Conservation (phyloP, 2,329 filamentous ascomycete species). For the Trichophyton benhamiae region DNA sequence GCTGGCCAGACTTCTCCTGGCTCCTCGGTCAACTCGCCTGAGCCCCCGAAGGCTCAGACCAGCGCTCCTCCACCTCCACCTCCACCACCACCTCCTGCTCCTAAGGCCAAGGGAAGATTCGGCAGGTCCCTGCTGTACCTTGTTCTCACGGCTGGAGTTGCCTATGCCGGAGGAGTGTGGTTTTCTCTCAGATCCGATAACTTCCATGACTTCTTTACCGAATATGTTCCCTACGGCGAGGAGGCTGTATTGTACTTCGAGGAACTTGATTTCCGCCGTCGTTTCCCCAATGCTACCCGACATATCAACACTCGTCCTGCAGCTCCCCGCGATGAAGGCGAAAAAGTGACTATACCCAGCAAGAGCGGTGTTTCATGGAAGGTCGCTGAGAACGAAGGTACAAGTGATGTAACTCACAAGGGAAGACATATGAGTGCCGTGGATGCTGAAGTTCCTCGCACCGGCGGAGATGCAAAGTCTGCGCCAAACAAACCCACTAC, state of each 20-base stretch:
- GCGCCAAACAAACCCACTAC: conserved; percentile 20
- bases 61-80: conserved; percentile 28
- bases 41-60: conserved; percentile 19
- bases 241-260: conserved; percentile 91
- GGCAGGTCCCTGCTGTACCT: conserved; percentile 66
- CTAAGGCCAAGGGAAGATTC: conserved; percentile 53
- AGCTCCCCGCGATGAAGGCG: conserved; percentile 41
- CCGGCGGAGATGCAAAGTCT: conserved; percentile 22
- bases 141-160: conserved; percentile 60
- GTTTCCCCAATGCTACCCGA: conserved; percentile 52
- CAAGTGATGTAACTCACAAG: conserved; percentile 46
- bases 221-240: conserved; percentile 89
- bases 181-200: conserved; percentile 90
- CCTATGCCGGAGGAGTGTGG: conserved; percentile 80
- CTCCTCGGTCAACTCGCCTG: conserved; percentile 20
- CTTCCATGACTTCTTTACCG: conserved; percentile 98
- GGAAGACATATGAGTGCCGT: conserved; percentile 38
- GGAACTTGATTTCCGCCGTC: conserved; percentile 81
- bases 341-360: conserved; percentile 69
- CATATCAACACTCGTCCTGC: conserved; percentile 33
- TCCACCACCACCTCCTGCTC: conserved; percentile 29
- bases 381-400: conserved; percentile 49
- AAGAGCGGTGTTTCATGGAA: conserved; percentile 77
- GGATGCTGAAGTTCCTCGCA: conserved; percentile 15
- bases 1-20: conserved; percentile 25